Evolutionary conservation across 2,329 filamentous ascomycete genomes (phyloP).

Genomic region (Fusarium poae): DNA sequence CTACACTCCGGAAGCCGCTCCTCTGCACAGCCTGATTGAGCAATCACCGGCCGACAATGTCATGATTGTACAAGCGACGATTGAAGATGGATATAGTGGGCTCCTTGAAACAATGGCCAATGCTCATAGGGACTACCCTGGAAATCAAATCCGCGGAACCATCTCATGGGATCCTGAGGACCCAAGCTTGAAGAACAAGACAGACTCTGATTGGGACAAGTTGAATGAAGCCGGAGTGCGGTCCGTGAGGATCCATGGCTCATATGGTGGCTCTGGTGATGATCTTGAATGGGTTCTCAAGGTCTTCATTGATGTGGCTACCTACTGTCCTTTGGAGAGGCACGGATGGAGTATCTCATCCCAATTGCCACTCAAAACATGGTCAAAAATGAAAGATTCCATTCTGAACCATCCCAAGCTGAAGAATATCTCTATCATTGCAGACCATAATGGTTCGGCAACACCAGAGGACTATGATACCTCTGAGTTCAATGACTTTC

Average conservation of each 20-base stretch:
- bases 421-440: background rate
- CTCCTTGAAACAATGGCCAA: background rate
- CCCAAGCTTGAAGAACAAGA: background rate
- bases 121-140: background rate
- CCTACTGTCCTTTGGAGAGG: background rate
- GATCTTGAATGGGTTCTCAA: background rate
- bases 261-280: background rate
- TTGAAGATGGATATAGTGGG: slow-evolving; percentile 11
- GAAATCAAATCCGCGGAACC: background rate
- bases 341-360: slow-evolving; percentile 13
- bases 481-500: background rate
- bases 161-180: slow-evolving; percentile 6
- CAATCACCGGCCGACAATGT: slow-evolving; percentile 1
- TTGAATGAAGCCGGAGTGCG: background rate
- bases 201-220: background rate
- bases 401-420: background rate
- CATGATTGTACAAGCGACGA: slow-evolving; percentile 19
- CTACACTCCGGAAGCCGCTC: slow-evolving; percentile 14
- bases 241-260: slow-evolving; percentile 12
- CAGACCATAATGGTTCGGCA: slow-evolving; percentile 8
- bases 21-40: background rate
- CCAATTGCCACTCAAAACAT: background rate
- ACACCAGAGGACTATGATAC: background rate
- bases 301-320: background rate
- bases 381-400: slow-evolving; percentile 5